Conservation (phyloP, 768 basidiomycete genomes). For the Candolleomyces eurysporus region DNA sequence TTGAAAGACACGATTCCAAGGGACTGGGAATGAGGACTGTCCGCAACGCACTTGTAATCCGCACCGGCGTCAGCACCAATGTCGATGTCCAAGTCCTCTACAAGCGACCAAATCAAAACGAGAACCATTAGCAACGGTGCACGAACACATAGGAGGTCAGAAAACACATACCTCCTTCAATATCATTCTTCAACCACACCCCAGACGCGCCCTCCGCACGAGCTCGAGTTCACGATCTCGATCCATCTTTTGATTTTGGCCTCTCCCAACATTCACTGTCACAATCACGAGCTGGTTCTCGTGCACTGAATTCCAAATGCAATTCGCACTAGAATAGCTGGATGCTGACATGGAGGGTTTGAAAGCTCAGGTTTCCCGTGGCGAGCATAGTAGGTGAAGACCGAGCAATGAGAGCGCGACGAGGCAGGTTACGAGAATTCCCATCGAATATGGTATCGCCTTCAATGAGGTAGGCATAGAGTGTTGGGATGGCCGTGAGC, state of each 20-base stretch:
- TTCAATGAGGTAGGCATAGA: conserved; percentile 87
- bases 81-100: conserved; percentile 88
- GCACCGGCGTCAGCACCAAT: conserved; percentile 98
- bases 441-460: conserved; percentile 84
- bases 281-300: conserved; percentile 88
- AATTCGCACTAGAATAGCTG: conserved; percentile 77
- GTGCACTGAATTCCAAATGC: conserved; percentile 94
- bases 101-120: neutral
- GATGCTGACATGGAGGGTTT: conserved; percentile 79
- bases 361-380: conserved; percentile 35
- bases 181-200: conserved; percentile 86
- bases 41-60: conserved; percentile 86
- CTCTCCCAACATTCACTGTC: conserved; percentile 87
- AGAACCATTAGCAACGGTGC: too few relatives aligned
- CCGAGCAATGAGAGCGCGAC: neutral
- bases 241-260: conserved; percentile 76
- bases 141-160: neutral
- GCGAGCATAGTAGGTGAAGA: neutral
- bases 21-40: neutral
- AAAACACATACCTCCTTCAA: conserved; percentile 65
- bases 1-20: neutral
- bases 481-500: conserved; percentile 67
- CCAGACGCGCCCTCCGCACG: conserved; percentile 92
- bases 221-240: conserved; percentile 88
- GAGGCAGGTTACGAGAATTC: conserved; percentile 32